Evolutionary conservation across 1,284 basidiomycete species (phyloP).

Genomic region (Puccinia coronata): DNA sequence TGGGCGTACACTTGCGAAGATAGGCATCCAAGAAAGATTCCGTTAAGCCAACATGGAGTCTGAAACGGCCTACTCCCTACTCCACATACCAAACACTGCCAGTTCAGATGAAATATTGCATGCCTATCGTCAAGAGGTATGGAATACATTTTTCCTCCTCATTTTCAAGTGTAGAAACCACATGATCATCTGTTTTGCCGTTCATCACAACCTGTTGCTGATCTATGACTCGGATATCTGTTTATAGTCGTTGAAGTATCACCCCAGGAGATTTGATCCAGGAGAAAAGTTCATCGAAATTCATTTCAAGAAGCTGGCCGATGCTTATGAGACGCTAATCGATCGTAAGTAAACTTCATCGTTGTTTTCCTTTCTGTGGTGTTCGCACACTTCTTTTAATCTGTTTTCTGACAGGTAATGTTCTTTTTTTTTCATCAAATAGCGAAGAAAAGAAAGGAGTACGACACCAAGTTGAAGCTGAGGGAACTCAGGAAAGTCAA

Average conservation of each 20-base stretch:
- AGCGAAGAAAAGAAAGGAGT: background rate
- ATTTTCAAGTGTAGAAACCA: background rate
- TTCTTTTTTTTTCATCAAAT: too few relatives aligned
- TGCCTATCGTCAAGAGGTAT: slow-evolving; percentile 12
- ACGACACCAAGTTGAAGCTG: background rate
- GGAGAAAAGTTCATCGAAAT: slow-evolving; percentile 11
- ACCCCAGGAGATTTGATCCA: background rate
- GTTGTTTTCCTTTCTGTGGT: background rate
- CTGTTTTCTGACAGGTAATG: background rate
- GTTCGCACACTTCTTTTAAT: too few relatives aligned
- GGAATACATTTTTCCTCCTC: background rate
- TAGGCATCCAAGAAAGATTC: too few relatives aligned
- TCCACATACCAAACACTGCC: background rate
- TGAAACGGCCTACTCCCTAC: slow-evolving; percentile 14
- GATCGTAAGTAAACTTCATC: slow-evolving; percentile 20
- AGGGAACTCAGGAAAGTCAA: background rate
- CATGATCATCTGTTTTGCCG: too few relatives aligned
- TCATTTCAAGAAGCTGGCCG: slow-evolving; percentile 22
- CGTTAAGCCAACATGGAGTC: background rate
- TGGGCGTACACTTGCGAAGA: too few relatives aligned
- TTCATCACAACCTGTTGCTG: too few relatives aligned
- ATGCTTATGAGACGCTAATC: slow-evolving; percentile 2
- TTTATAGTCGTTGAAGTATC: slow-evolving; percentile 17
- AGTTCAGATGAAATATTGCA: slow-evolving; percentile 9
- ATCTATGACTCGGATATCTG: too few relatives aligned